Evolutionary conservation across 768 basidiomycete genomes (phyloP), one percentile per base, ranked within the genome.

Genomic region (Mycena belliarum): DNA sequence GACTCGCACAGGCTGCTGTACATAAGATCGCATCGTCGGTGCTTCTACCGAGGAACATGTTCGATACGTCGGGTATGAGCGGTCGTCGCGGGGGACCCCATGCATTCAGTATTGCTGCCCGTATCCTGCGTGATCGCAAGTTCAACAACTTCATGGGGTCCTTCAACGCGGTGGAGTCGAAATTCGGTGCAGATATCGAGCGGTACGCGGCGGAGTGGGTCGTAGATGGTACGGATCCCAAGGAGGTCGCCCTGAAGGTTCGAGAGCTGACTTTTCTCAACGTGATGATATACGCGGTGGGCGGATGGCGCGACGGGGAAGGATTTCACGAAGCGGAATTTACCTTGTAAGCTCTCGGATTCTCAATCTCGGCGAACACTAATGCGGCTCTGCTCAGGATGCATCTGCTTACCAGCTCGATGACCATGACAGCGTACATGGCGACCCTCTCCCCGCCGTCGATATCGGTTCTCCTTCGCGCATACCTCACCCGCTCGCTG

Each of bases 211-310:
- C 68, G 8, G 63, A 74, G 41, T 86, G 84, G 84, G 74, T 68
- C 4, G 41, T 78, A 20, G 70, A 81, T 52, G 55, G 69, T 40
- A 54, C 57, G 33, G 56, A 73, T 51, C 63, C 75, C 35, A 63
- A 71, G 26, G 73, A 78, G 59, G 62, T 84, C 6, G 74, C 77
- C n/a, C 68, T 73, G 18, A 89, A 87, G 68, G 74, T 86, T 24
- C 84, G 86, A 60, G 88, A 91, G 63, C 61, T 91, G 5, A 65
- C 73, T 6, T 91, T 86, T 83, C 69, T 79, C 18, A 78, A 74
- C 42, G 72, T 72, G 0, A 54, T 87, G n/a, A 61, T 86, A 21
- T 91, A 85, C 59, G 84, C 78, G 2, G 72, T 84, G 20, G 80
- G 77, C 7, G 86, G 83, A 4, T 83, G 78, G 75, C 70, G 74